Conservation (phyloP, 2,329 filamentous ascomycete species). For the Dactylellina leptospora region DNA sequence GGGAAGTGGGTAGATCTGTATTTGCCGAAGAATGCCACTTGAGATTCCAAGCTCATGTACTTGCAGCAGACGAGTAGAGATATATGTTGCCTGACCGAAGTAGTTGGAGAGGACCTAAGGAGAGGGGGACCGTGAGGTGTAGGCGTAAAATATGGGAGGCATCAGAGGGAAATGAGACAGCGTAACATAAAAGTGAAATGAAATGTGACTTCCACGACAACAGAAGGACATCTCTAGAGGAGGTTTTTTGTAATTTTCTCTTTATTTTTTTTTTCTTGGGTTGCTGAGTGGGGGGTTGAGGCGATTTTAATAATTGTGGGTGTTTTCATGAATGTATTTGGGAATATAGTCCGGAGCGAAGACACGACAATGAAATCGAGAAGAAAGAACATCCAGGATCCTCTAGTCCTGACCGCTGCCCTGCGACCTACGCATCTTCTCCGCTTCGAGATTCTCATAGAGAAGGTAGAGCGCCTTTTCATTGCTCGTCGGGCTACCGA, state of each 20-base stretch:
- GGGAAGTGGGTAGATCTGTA: background rate
- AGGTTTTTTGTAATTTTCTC: slow-evolving; percentile 7
- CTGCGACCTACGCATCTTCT: slow-evolving; percentile 98
- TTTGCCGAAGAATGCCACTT: too few relatives aligned
- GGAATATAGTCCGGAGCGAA: slow-evolving; percentile 40
- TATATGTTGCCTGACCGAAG: slow-evolving; percentile 15
- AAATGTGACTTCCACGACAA: background rate
- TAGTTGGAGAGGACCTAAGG: slow-evolving; percentile 12
- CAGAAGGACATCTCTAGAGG: background rate
- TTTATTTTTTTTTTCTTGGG: background rate
- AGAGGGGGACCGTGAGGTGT: background rate
- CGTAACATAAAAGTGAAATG: background rate
- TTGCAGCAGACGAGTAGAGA: slow-evolving; percentile 12
- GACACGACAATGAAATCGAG: slow-evolving; percentile 51
- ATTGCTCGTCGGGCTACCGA: slow-evolving; percentile 91
- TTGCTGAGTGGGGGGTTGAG: background rate
- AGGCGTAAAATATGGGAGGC: background rate
- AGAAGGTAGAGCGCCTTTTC: slow-evolving; percentile 95
- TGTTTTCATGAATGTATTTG: slow-evolving; percentile 24
- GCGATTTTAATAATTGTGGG: slow-evolving; percentile 23
- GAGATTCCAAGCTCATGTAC: too few relatives aligned
- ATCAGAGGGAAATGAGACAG: background rate
- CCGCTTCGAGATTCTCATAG: slow-evolving; percentile 98
- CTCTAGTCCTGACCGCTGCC: slow-evolving; percentile 67
- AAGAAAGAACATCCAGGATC: slow-evolving; percentile 53